phyloP scores from a whole-genome alignment of 176 grass and related monocot genomes.

The Cocos nucifera region DNA sequence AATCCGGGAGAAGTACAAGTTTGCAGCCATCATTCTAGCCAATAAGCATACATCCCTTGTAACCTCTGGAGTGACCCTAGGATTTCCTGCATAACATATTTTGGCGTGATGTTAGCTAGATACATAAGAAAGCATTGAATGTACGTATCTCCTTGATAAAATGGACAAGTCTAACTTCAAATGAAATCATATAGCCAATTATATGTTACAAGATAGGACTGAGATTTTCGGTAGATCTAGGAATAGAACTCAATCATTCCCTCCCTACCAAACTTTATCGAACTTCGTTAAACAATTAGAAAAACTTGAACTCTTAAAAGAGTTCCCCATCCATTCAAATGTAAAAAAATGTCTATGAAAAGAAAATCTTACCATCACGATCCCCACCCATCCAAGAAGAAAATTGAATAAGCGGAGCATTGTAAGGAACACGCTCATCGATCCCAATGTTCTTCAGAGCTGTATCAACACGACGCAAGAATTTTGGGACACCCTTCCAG shows the following conservation, averaged over 20 bases:
- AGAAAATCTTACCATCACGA: constrained; percentile 76
- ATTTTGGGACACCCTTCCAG: constrained; percentile 98
- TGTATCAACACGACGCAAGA: constrained; percentile 90
- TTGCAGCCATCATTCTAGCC: constrained; percentile 94
- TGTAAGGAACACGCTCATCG: constrained; percentile 82
- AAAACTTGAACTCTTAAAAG: background rate
- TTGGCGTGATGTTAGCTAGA: too few species aligned
- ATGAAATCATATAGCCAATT: too few species aligned
- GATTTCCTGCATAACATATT: constrained; percentile 68
- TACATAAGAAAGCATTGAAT: too few species aligned
- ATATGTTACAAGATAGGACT: too few species aligned
- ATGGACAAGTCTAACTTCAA: too few species aligned
- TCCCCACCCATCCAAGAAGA: constrained; percentile 99
- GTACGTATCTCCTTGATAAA: too few species aligned
- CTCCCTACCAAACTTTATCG: too few species aligned
- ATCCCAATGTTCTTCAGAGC: constrained; percentile 97
- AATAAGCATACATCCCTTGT: constrained; percentile 99
- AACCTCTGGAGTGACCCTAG: constrained; percentile 91
- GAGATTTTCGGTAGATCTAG: too few species aligned
- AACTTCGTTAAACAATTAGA: too few species aligned
- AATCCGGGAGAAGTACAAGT: constrained; percentile 91
- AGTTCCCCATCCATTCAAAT: background rate
- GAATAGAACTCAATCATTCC: too few species aligned
- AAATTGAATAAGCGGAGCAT: constrained; percentile 95
- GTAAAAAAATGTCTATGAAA: background rate